Evolutionary conservation across 1,139 yeast species (phyloP).

Genomic region (Pneumocystis sp.): DNA sequence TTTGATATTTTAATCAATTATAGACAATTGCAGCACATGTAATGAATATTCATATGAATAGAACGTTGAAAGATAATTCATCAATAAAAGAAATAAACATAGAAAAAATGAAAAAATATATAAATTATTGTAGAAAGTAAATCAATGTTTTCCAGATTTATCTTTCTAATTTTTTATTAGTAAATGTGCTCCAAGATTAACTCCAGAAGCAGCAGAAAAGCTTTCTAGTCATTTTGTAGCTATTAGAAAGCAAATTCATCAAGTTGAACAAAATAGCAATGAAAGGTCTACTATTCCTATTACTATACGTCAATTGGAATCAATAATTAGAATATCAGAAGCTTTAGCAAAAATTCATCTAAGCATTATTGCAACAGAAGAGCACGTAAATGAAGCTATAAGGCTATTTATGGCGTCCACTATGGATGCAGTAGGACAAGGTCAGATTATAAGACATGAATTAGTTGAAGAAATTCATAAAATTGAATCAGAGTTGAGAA

Average conservation of each 20-base stretch:
- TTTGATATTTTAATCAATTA: background rate
- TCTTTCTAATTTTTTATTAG: background rate
- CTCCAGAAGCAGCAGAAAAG: slow-evolving; percentile 80
- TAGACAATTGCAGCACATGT: slow-evolving; percentile 87
- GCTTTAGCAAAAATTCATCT: slow-evolving; percentile 77
- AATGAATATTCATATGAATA: slow-evolving; percentile 84
- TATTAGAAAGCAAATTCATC: slow-evolving; percentile 70
- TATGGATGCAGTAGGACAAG: slow-evolving; percentile 92
- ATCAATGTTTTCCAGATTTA: background rate
- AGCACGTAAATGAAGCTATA: slow-evolving; percentile 91
- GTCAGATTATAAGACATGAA: slow-evolving; percentile 39
- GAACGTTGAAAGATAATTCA: slow-evolving; percentile 35
- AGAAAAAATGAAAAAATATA: slow-evolving; percentile 79
- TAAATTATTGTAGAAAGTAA: slow-evolving; percentile 64
- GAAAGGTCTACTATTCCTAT: slow-evolving; percentile 94
- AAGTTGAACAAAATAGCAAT: slow-evolving; percentile 64
- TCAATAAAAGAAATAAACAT: slow-evolving; percentile 70
- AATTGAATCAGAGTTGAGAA: slow-evolving; percentile 72
- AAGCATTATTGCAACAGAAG: slow-evolving; percentile 69
- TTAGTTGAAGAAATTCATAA: slow-evolving; percentile 54
- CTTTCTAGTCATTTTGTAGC: slow-evolving; percentile 89
- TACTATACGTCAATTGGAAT: slow-evolving; percentile 94
- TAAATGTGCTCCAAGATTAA: slow-evolving; percentile 82
- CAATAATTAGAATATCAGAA: slow-evolving; percentile 90
- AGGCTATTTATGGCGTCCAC: slow-evolving; percentile 91